Base-by-base conservation (phyloP, 2,329 filamentous ascomycete species). In the Pseudogymnoascus sp. region DNA sequence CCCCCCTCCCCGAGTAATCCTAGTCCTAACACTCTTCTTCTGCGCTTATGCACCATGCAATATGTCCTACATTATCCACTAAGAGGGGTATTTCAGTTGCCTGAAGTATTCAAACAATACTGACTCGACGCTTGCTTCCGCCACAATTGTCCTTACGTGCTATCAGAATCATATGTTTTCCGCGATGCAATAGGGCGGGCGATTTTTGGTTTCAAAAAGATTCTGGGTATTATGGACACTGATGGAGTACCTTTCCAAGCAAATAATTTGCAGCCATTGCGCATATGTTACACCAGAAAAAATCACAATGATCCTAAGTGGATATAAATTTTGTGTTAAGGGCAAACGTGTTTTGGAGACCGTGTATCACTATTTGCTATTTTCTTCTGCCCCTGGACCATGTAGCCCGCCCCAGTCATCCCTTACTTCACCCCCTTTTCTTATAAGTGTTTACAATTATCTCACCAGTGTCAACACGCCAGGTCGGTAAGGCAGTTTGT, bases 401-500 rank as follows among this genome's bases (percentile, higher is more conserved):
- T 20, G 8, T 41, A 20, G 16, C 8, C 14, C 37, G 2, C n/a
- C 38, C 38, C 34, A 37, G 34, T 12, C 14, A 37, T 12, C 34
- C 9, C 18, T 41, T 41, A 4, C 12, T 41, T 6, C 38, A 22
- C 38, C 38, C 2, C 16, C 4, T 4, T 41, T 3, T 41, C 4
- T 41, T 18, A 22, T 41, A 41, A 12, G 20, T 6, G 38, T 12
- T 41, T 11, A 41, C 3, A 41, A 41, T 41, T 41, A 41, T 41
- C 8, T 41, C 8, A 41, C 38, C 16, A 41, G 38, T 4, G 60
- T 62, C 25, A 62, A 62, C 25, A 76, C 60, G 0, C 67, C 74
- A 62, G 75, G 63, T 59, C 65, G 67, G 73, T 74, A 76, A 14
- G 73, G 74, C 62, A 75, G 62, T 1, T 67, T 62, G 60, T 76